Conservation (phyloP, 441 rosid genomes). For the Capsella rubella region DNA sequence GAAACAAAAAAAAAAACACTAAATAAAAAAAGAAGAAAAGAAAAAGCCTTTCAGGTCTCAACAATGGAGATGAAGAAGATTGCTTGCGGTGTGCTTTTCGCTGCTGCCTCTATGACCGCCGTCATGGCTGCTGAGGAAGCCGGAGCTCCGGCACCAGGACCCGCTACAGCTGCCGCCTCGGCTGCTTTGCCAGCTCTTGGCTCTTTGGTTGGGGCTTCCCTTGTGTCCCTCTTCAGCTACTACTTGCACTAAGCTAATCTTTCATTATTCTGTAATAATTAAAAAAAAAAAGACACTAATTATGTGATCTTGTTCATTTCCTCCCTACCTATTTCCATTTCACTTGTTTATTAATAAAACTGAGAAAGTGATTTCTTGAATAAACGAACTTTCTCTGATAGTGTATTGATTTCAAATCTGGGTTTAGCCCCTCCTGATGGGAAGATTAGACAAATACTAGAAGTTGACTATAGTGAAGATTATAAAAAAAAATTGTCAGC, state of each 20-base stretch:
- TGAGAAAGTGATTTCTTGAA: constrained; percentile 31
- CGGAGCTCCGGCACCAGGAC: constrained; percentile 57
- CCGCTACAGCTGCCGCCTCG: constrained; percentile 45
- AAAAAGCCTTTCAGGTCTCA: constrained; percentile 47
- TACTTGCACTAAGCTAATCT: constrained; percentile 55
- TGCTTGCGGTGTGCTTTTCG: constrained; percentile 58
- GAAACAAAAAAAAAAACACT: constrained; percentile 31
- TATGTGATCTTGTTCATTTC: constrained; percentile 43
- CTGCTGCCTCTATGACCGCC: constrained; percentile 66
- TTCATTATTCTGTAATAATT: constrained; percentile 28
- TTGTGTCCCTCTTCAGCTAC: constrained; percentile 64
- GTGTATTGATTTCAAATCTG: neutral
- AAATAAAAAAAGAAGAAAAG: constrained; percentile 22
- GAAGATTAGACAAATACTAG: neutral
- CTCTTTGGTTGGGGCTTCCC: constrained; percentile 69
- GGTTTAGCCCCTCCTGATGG: neutral
- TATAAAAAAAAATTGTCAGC: no score
- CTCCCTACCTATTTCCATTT: constrained; percentile 36
- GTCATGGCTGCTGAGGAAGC: constrained; percentile 56
- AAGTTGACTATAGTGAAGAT: no score
- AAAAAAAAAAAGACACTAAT: constrained; percentile 18
- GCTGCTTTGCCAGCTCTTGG: constrained; percentile 59
- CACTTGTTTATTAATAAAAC: constrained; percentile 45
- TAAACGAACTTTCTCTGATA: constrained; percentile 19
- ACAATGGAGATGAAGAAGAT: constrained; percentile 77